Evolutionary conservation across 441 rosid genomes (phyloP), one percentile per base, ranked within the genome.

Genomic region (Lepidium campestre): DNA sequence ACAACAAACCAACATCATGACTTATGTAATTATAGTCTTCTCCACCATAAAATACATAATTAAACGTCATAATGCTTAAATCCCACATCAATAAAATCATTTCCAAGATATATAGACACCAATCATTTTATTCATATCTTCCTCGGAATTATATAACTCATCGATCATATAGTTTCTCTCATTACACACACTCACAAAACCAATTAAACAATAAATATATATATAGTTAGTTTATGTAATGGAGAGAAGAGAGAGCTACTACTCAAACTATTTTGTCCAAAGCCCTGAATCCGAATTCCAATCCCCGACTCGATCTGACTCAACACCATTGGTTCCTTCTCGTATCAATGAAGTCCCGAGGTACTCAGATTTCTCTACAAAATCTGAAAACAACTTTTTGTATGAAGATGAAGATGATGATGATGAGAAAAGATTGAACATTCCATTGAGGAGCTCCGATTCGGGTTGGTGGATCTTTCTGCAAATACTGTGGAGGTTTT

Each of bases 401-500:
- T 41, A 69, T 59, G 75, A 76, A n/a, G n/a, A 29, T 29, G 34
- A 29, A 29, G 34, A 29, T 29, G 34, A 22, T n/a, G 79, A 79
- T 14, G 76, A 76, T 57, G 79, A 75, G 65, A 50, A 81, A 88
- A 85, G 75, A 50, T 84, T 73, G 56, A 29, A 1, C 7, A 74
- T 77, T 65, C 75, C 90, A 25, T 80, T 82, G 22, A 63, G 78
- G 18, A 82, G 79, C 54, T 77, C 81, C 12, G 55, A 65, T 47
- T 83, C 95, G 14, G 74, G 79, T 63, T 70, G 74, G 10, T 87
- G 95, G 98, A 62, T 89, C 36, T 74, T 70, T 56, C 32, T 85
- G 61, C 98, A 89, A 81, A 64, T 89, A 54, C 9, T 58, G 57
- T 92, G 98, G 96, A 87, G 98, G 74, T 73, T 92, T 42, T 13